Base-by-base conservation (phyloP, 164 flowering plant species). In the Echeveria elegans region DNA sequence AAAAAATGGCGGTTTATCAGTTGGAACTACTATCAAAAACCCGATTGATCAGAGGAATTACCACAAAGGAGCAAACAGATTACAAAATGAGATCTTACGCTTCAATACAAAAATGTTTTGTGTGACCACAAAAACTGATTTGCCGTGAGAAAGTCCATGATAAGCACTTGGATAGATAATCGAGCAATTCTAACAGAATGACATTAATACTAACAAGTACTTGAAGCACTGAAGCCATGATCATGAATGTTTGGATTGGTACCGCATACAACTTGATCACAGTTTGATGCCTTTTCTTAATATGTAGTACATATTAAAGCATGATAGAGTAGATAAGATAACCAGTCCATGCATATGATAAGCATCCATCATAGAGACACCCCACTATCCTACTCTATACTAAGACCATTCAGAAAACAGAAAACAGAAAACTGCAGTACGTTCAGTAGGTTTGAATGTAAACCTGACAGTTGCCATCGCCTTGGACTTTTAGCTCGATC, bases 391-490 rank as follows among this genome's bases (percentile, higher is more conserved):
- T 8, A 12, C 28, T 53, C 14, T 9, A 53, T 53, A 53, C 29
- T 1, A 26, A 53, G 29, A 53, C 28, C 23, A 26, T 14, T 21
- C 59, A 9, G 30, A 15, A 56, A 56, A 26, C 18, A 4, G 19
- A 56, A 56, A 12, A 28, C 3, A 21, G n/a, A n/a, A n/a, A n/a
- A n/a, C n/a, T n/a, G 1, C 19, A 26, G 14, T 56, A 28, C 30
- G 31, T 28, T 26, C 16, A 11, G 32, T 28, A 28, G 28, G 19
- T 56, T 56, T 4, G 30, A 26, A 68, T 15, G 15, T 14, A 3
- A 26, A 85, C 92, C 87, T 87, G 92, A 67, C 92, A 87, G 59
- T 87, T 87, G 32, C 92, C 92, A 81, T 87, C 92, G 61, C 92
- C 92, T 75, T 76, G 81, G 65, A 87, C 89, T 69, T 83, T 87